phyloP scores from a whole-genome alignment of 139 green algal genomes.

The Marvania coccoides region DNA sequence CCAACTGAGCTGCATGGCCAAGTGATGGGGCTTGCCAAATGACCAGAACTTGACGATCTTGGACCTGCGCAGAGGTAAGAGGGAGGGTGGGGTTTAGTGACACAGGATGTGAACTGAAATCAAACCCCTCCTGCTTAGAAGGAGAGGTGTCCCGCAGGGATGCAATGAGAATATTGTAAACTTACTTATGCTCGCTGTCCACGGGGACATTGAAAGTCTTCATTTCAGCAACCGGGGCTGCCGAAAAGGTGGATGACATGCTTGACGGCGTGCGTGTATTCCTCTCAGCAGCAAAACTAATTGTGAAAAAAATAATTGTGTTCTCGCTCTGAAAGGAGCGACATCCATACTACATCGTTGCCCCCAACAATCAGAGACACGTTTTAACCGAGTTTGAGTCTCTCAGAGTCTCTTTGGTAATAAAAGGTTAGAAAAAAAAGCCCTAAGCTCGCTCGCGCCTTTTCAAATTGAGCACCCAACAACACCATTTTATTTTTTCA shows the following conservation, averaged over 20 bases:
- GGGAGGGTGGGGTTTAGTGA: not conserved
- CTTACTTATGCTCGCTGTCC: conserved; percentile 65
- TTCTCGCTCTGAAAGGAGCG: too few species aligned
- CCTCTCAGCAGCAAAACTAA: not conserved
- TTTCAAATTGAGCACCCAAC: not conserved
- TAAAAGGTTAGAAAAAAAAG: too few species aligned
- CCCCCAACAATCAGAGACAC: too few species aligned
- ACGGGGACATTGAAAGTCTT: conserved; percentile 39
- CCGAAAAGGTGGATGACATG: not conserved
- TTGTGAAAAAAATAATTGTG: not conserved
- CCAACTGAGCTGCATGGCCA: conserved; percentile 76
- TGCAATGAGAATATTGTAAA: not conserved
- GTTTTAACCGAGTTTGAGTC: too few species aligned
- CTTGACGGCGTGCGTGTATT: not conserved
- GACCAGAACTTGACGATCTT: conserved; percentile 21
- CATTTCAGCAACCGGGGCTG: not conserved
- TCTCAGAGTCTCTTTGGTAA: too few species aligned
- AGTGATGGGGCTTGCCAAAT: conserved; percentile 45
- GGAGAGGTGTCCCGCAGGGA: not conserved
- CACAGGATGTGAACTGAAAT: not conserved
- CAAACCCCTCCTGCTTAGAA: not conserved
- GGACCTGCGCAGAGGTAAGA: not conserved
- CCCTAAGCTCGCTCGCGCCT: not conserved
- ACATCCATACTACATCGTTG: too few species aligned
- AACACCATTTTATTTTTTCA: too few species aligned